Percentiles rank a stretch among this genome's conserved stretches.
Conservation (phyloP, 2,329 filamentous ascomycete species). For the Colletotrichum sp. region DNA sequence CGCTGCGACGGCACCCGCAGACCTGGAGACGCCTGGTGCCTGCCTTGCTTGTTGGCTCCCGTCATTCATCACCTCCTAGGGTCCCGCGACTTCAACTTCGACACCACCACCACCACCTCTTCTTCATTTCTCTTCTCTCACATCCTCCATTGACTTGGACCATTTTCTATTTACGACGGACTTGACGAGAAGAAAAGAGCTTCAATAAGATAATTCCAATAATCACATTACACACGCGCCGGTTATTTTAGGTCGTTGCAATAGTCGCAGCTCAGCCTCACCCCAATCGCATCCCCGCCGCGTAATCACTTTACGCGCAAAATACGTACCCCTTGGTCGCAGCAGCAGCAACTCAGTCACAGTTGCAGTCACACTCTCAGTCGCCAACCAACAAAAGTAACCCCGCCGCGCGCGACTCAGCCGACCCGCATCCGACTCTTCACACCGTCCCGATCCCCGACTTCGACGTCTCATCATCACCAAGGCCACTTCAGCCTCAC, state of each 20-base stretch:
- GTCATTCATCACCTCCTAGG: conserved; percentile 2
- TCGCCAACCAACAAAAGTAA: background rate
- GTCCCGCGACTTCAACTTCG: background rate
- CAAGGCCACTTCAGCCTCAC: background rate
- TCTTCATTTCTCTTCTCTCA: background rate
- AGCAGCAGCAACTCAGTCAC: background rate
- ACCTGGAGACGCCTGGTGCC: background rate
- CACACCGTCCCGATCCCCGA: background rate
- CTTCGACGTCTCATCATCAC: background rate
- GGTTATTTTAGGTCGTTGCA: background rate
- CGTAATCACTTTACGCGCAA: background rate
- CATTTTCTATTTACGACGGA: background rate
- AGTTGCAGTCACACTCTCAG: background rate
- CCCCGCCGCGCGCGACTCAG: conserved; percentile 1
- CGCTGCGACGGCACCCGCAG: background rate
- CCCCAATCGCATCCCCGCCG: background rate
- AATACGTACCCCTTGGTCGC: background rate
- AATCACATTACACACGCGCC: background rate
- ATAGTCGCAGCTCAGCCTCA: background rate
- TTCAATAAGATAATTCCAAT: background rate
- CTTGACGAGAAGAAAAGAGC: background rate
- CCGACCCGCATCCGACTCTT: conserved; percentile 3
- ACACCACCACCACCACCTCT: background rate
- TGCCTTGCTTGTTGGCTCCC: background rate
- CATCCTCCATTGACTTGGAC: background rate